Evolutionary conservation across 768 basidiomycete species (phyloP).

Genomic region (Lactarius vividus): DNA sequence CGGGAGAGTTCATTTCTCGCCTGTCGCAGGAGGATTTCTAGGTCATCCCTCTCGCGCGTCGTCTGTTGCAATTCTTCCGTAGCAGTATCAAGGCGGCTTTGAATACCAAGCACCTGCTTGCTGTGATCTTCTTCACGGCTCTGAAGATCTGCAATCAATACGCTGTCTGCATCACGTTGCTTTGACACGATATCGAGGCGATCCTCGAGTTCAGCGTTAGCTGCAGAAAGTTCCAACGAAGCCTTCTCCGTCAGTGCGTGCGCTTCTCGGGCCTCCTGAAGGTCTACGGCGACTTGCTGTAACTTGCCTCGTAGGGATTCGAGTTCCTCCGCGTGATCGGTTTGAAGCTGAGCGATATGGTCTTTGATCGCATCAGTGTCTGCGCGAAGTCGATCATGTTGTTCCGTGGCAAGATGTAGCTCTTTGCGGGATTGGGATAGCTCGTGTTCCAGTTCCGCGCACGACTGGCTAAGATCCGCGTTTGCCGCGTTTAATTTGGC

Average conservation of each 20-base stretch:
- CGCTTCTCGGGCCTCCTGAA: conserved; percentile 25
- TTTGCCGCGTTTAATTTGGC: conserved; percentile 22
- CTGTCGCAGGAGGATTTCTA: conserved; percentile 16
- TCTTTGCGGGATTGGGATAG: conserved; percentile 29
- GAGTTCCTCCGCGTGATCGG: conserved; percentile 26
- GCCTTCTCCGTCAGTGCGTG: conserved; percentile 36
- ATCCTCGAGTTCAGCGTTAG: conserved; percentile 23
- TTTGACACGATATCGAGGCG: conserved; percentile 12
- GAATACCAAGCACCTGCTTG: conserved; percentile 9
- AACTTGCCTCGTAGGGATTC: conserved; percentile 29
- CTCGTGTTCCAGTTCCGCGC: conserved; percentile 23
- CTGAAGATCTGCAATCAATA: conserved; percentile 10
- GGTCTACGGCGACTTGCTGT: conserved; percentile 24
- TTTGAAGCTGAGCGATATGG: conserved; percentile 21
- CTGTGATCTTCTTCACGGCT: conserved; percentile 3
- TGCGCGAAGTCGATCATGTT: conserved; percentile 17
- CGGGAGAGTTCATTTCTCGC: conserved; percentile 3
- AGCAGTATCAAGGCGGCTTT: conserved; percentile 12
- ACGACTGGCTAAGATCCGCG: conserved; percentile 20
- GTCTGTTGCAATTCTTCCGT: conserved; percentile 15
- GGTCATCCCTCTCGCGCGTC: conserved; percentile 14
- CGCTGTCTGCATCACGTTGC: conserved; percentile 11
- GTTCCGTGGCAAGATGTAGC: conserved; percentile 23
- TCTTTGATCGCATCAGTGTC: conserved; percentile 6
- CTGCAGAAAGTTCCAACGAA: conserved; percentile 23